These are phyloP conservation scores for Myriosclerotinia duriaeana DNA, from an alignment of 2,329 filamentous ascomycete genomes.

Conservation along the genomic window DNA sequence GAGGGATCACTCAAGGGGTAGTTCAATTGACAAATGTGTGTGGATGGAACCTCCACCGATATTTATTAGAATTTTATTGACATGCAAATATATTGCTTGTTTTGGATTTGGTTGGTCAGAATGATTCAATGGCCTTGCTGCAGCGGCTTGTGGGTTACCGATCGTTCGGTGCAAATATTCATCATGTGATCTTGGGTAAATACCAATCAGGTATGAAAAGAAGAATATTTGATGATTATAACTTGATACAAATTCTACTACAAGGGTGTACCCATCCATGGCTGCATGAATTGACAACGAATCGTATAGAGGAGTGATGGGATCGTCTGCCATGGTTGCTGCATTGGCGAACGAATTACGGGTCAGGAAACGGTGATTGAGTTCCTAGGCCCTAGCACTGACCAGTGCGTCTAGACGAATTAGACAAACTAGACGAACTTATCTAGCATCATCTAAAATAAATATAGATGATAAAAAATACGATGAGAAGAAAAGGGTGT, in stretches of 20 bases:
- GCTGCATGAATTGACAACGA: conserved; percentile 23
- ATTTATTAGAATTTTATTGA: conserved; percentile 21
- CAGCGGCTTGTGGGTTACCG: conserved; percentile 23
- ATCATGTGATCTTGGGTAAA: conserved; percentile 23
- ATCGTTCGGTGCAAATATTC: conserved; percentile 13
- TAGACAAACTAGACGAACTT: conserved; percentile 8
- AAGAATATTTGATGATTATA: no score
- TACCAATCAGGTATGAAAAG: conserved; percentile 13
- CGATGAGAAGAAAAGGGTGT: background rate
- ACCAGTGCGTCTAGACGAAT: conserved; percentile 7
- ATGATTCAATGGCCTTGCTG: conserved; percentile 20
- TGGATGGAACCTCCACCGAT: conserved; percentile 19
- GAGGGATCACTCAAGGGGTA: conserved; percentile 15
- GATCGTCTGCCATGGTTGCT: conserved; percentile 19
- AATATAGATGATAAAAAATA: background rate
- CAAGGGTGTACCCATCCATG: conserved; percentile 19
- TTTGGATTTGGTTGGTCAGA: conserved; percentile 20
- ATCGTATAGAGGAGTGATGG: conserved; percentile 19
- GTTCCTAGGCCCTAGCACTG: conserved; percentile 8
- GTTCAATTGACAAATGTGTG: conserved; percentile 8
- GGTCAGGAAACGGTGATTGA: conserved; percentile 2
- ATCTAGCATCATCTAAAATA: conserved; percentile 9
- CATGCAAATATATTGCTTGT: conserved; percentile 21
- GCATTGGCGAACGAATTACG: conserved; percentile 12
- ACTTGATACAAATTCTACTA: conserved; percentile 12